phyloP scores from a whole-genome alignment of 176 grass and related monocot species.

The Saccharum officinarum region DNA sequence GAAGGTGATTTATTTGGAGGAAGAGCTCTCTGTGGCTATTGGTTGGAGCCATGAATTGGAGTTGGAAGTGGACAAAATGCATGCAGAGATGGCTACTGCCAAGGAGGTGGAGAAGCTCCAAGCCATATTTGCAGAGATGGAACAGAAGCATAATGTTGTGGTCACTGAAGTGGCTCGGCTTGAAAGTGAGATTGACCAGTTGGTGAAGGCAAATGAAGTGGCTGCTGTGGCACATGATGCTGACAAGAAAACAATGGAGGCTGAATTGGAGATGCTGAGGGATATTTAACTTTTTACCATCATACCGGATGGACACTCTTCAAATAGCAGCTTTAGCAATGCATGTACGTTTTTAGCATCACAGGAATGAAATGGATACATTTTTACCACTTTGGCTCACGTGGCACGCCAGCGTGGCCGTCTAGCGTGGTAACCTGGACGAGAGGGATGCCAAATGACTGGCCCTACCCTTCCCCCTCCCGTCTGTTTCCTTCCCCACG shows the following conservation, averaged over 20 bases:
- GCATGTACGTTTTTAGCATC: too few relatives aligned
- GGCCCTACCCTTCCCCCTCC: too few relatives aligned
- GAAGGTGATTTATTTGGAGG: neutral
- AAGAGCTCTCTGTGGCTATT: neutral
- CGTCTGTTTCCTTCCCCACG: too few relatives aligned
- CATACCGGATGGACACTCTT: too few relatives aligned
- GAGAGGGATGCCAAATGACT: too few relatives aligned
- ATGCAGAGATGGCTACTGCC: neutral
- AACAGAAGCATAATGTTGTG: neutral
- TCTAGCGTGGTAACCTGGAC: too few relatives aligned
- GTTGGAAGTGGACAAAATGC: neutral
- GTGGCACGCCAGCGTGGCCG: too few relatives aligned
- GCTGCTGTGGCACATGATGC: neutral
- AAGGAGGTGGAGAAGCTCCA: neutral
- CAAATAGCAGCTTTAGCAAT: too few relatives aligned
- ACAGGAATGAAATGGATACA: too few relatives aligned
- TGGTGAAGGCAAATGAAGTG: constrained; percentile 15
- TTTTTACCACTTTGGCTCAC: too few relatives aligned
- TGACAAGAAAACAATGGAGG: constrained; percentile 21
- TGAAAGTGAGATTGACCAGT: neutral
- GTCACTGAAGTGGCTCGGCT: neutral
- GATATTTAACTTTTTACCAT: too few relatives aligned
- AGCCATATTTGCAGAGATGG: neutral
- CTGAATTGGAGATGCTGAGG: constrained; percentile 14
- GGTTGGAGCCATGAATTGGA: constrained; percentile 5